These are phyloP conservation scores for Colletotrichum lentis DNA, from an alignment of 2,329 filamentous ascomycete genomes.

Conservation along the genomic window DNA sequence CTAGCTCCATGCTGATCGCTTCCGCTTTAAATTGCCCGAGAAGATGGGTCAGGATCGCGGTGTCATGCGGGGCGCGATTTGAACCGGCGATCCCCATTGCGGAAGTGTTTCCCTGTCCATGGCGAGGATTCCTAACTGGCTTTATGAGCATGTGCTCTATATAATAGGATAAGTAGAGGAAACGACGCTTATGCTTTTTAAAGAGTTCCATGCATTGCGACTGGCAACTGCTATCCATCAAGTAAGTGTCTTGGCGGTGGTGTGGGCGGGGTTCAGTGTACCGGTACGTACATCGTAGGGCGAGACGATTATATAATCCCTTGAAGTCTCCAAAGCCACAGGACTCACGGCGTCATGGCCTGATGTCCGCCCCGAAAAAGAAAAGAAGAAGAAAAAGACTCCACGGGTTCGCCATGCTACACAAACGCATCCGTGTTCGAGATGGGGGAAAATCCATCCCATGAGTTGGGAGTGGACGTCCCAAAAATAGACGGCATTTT, in stretches of 20 bases:
- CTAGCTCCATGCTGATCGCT: conserved; percentile 34
- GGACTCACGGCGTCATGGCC: not conserved
- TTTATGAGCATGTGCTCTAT: too few species aligned
- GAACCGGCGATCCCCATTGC: conserved; percentile 20
- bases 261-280: too few species aligned
- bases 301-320: too few species aligned
- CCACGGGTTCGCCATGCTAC: not conserved
- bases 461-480: not conserved
- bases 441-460: not conserved
- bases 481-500: not conserved
- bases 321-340: not conserved
- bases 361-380: not conserved
- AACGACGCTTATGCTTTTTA: not conserved
- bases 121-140: too few species aligned
- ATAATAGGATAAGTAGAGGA: not conserved
- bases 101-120: conserved; percentile 10
- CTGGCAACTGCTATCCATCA: too few species aligned
- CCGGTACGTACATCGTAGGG: too few species aligned
- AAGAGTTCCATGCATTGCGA: not conserved
- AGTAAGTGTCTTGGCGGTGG: not conserved
- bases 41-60: conserved; percentile 5
- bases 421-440: not conserved
- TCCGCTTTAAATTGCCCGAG: conserved; percentile 30
- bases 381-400: not conserved
- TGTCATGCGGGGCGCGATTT: conserved; percentile 23